phyloP scores from a whole-genome alignment of 805 yeast genomes.

The Hanseniaspora jakobsenii region DNA sequence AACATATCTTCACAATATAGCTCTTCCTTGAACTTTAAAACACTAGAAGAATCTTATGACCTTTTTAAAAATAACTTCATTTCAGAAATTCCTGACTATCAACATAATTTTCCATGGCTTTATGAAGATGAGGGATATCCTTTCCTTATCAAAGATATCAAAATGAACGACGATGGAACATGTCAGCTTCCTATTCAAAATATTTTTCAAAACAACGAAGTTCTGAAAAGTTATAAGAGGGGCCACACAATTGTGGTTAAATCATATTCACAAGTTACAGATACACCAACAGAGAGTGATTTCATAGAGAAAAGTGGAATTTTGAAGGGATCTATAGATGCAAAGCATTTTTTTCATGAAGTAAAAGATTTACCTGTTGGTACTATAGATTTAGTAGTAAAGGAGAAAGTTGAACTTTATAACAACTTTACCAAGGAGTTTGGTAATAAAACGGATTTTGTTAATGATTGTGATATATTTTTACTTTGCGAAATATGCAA shows the following conservation, averaged over 20 bases:
- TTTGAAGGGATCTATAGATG: constrained; percentile 8
- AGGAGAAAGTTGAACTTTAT: too few species aligned
- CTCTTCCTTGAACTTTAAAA: too few species aligned
- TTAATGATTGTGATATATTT: background rate
- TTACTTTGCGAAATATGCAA: constrained; percentile 4
- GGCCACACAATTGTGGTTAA: constrained; percentile 6
- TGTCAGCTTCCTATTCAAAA: too few species aligned
- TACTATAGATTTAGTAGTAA: too few species aligned
- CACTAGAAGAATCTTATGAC: constrained; percentile 7
- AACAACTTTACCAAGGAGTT: too few species aligned
- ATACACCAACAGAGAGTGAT: background rate
- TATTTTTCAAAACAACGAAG: background rate
- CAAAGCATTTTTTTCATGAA: background rate
- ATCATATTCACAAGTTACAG: background rate
- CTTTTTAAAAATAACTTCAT: background rate
- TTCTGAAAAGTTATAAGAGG: background rate
- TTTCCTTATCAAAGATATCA: too few species aligned
- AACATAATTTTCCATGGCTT: constrained; percentile 75
- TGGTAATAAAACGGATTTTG: too few species aligned
- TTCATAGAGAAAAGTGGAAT: constrained; percentile 14
- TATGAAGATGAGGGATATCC: constrained; percentile 42
- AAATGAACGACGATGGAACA: too few species aligned
- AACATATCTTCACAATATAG: too few species aligned
- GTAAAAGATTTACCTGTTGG: too few species aligned
- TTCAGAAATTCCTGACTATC: constrained; percentile 48